Evolutionary conservation across 306 rosid genomes (phyloP).

Genomic region (Heteromeles arbutifolia): DNA sequence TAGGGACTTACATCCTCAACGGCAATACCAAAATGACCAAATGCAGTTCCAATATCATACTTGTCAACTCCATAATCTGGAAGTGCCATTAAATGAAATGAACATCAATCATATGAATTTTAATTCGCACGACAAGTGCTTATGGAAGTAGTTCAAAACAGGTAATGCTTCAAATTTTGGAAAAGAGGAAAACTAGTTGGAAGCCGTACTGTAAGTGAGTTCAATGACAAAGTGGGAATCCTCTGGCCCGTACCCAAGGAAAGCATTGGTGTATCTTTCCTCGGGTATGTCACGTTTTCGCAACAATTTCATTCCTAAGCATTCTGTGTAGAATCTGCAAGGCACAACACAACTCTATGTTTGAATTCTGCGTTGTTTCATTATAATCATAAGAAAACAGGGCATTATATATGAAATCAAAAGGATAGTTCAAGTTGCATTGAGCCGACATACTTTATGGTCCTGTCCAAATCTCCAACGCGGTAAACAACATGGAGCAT

Average conservation of each 20-base stretch:
- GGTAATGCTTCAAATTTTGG: constrained; percentile 7
- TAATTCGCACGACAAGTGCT: not conserved
- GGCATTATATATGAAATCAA: not conserved
- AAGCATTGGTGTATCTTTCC: constrained; percentile 72
- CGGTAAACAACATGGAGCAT: constrained; percentile 81
- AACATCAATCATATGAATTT: constrained; percentile 9
- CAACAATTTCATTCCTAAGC: constrained; percentile 82
- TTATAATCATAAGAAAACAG: not conserved
- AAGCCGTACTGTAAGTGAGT: constrained; percentile 74
- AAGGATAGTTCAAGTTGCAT: not conserved
- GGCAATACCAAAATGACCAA: constrained; percentile 85
- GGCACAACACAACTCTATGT: constrained; percentile 18
- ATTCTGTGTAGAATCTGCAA: constrained; percentile 77
- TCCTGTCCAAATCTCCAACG: constrained; percentile 82
- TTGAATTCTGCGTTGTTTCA: not conserved
- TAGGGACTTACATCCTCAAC: constrained; percentile 83
- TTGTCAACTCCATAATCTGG: constrained; percentile 80
- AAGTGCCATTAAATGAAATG: constrained; percentile 20
- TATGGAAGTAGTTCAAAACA: not conserved
- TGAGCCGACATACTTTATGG: constrained; percentile 61
- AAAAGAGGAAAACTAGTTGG: constrained; percentile 4
- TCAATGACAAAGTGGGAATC: constrained; percentile 79
- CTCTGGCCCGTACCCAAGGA: constrained; percentile 90
- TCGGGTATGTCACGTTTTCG: constrained; percentile 79
- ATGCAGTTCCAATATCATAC: constrained; percentile 73